Conservation (phyloP, 2,329 filamentous ascomycete genomes). For the Knoxdaviesia capensis region DNA sequence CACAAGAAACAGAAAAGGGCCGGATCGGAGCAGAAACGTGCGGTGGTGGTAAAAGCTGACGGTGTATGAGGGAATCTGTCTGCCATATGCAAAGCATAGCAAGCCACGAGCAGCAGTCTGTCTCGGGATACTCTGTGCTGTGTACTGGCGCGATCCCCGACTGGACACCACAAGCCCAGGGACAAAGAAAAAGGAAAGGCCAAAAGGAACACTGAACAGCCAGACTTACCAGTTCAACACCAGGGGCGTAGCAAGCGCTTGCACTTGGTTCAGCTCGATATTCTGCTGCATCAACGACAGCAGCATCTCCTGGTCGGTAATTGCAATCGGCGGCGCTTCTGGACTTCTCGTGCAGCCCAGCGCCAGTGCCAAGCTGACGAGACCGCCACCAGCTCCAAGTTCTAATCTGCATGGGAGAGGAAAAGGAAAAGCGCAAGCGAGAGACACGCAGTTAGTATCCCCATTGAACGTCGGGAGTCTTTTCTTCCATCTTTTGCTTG, state of each 20-base stretch:
- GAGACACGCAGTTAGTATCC: not conserved
- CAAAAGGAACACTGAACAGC: not conserved
- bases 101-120: not conserved
- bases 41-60: too few relatives aligned
- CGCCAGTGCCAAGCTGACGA: conserved; percentile 52
- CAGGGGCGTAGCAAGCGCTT: conserved; percentile 39
- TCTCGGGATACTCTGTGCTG: not conserved
- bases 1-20: too few relatives aligned
- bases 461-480: too few relatives aligned
- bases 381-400: conserved; percentile 75
- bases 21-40: too few relatives aligned
- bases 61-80: too few relatives aligned
- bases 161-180: not conserved
- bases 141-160: not conserved
- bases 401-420: conserved; percentile 43
- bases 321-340: conserved; percentile 33
- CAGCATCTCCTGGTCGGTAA: conserved; percentile 85
- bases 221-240: conserved; percentile 63
- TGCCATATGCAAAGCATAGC: too few relatives aligned
- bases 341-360: conserved; percentile 20
- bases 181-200: not conserved
- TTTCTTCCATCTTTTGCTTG: too few relatives aligned
- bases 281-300: conserved; percentile 70
- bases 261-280: conserved; percentile 58
- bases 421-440: conserved; percentile 3